Evolutionary conservation across 2,329 filamentous ascomycete genomes (phyloP), one percentile per base, ranked within the genome.

Genomic region (Penicillium rolfsii): DNA sequence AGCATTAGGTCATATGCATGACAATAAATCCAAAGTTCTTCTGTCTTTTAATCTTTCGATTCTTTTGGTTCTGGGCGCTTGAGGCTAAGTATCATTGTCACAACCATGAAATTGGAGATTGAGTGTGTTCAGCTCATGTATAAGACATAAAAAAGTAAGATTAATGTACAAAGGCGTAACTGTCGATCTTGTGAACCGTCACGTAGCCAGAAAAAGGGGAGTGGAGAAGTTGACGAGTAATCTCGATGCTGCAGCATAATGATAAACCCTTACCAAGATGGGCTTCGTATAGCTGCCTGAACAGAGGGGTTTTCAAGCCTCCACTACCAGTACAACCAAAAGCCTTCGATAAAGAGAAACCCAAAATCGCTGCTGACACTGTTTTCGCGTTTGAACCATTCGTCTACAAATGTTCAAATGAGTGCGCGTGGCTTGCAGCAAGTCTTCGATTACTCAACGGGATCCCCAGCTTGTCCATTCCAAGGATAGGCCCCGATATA

Each of bases 111-210:
- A 22, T 5, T 49, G 30, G 16, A 6, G 5, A 24, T 49, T 14
- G 22, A 11, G 9, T 24, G 24, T 30, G 3, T 14, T 22, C 19
- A 36, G 6, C 8, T 41, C 6, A 4, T 30, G 36, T 49, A 57
- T 43, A 19, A 43, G 16, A 50, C 19, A 43, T 45, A 30, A 12
- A 36, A 4, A 26, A 46, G 3, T 19, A 24, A 8, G 16, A 41
- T 24, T 57, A 50, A 43, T 57, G 35, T 57, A 57, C 55, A 57
- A 26, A n/a, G 35, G 36, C 6, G 19, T 9, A 36, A 8, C 8
- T 22, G 52, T 41, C 12, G 24, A 16, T 26, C n/a, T 19, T 24
- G 5, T 12, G 16, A 33, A 50, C 35, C 26, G 2, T 24, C n/a
- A 48, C 7, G 35, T 22, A 50, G 11, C n/a, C 16, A n/a, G 28